Evolutionary conservation across 345 rosid species (phyloP).

Genomic region (Salix purpurea): DNA sequence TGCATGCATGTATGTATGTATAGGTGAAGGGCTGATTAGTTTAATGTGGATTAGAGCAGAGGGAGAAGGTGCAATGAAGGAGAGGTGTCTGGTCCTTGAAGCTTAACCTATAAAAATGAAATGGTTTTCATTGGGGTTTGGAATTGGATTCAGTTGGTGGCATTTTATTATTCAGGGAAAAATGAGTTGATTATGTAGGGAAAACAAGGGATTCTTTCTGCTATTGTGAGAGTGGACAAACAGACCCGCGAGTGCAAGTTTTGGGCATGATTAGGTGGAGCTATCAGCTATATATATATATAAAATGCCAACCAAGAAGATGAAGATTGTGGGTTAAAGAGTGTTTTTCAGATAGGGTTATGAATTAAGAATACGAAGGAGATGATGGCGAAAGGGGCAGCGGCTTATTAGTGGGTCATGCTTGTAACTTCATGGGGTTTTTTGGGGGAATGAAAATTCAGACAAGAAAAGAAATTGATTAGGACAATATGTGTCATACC

Average conservation of each 20-base stretch:
- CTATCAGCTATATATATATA: too few species aligned
- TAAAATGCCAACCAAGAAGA: not conserved
- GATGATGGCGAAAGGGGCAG: not conserved
- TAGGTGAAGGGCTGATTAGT: not conserved
- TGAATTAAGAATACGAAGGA: not conserved
- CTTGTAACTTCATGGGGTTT: not conserved
- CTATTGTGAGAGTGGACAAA: slow-evolving; percentile 3
- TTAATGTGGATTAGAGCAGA: not conserved
- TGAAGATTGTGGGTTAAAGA: slow-evolving; percentile 6
- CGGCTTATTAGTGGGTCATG: not conserved
- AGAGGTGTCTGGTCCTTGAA: not conserved
- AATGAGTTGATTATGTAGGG: not conserved
- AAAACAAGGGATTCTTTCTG: slow-evolving; percentile 12
- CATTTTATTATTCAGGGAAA: not conserved
- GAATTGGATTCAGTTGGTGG: not conserved
- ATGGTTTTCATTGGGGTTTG: not conserved
- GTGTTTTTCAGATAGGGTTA: slow-evolving; percentile 3
- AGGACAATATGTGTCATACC: not conserved
- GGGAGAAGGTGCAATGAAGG: not conserved
- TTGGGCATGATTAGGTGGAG: not conserved
- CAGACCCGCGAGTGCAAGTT: not conserved
- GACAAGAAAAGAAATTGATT: slow-evolving; percentile 3
- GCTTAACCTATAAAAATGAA: not conserved
- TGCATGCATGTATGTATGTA: not conserved
- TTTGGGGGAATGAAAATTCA: not conserved